phyloP scores from a whole-genome alignment of 768 basidiomycete species.

The Russula ochroleuca region DNA sequence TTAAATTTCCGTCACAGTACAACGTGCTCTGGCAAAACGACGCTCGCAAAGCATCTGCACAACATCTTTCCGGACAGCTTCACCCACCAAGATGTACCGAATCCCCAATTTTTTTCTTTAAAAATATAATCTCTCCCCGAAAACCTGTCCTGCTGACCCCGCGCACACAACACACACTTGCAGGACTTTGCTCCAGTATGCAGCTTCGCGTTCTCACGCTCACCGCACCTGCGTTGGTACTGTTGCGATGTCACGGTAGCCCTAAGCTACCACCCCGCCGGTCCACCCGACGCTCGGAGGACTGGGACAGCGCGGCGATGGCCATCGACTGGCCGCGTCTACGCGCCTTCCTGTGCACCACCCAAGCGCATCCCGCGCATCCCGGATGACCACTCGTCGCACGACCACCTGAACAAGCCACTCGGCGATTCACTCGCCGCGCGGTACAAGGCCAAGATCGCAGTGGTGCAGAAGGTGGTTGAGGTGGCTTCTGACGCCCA shows the following conservation, averaged over 20 bases:
- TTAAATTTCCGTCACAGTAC: no score
- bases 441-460: slow-evolving; percentile 56
- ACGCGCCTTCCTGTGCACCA: slow-evolving; percentile 52
- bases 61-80: slow-evolving; percentile 70
- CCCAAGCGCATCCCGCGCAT: slow-evolving; percentile 66
- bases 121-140: no score
- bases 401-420: slow-evolving; percentile 87
- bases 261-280: slow-evolving; percentile 67
- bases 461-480: slow-evolving; percentile 42
- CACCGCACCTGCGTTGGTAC: no score
- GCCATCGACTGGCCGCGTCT: slow-evolving; percentile 86
- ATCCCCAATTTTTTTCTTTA: background rate
- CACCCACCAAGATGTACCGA: slow-evolving; percentile 82
- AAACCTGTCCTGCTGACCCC: background rate
- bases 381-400: slow-evolving; percentile 68
- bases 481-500: slow-evolving; percentile 41
- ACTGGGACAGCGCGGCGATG: slow-evolving; percentile 89
- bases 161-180: background rate
- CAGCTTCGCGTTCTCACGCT: no score
- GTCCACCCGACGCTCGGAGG: slow-evolving; percentile 80
- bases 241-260: slow-evolving; percentile 41
- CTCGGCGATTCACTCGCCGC: slow-evolving; percentile 44
- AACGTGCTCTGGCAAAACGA: slow-evolving; percentile 93
- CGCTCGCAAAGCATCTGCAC: slow-evolving; percentile 84
- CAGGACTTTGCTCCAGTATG: no score